These are phyloP conservation scores for Colletotrichum scovillei DNA, from an alignment of 2,329 filamentous ascomycete genomes.

Conservation along the genomic window DNA sequence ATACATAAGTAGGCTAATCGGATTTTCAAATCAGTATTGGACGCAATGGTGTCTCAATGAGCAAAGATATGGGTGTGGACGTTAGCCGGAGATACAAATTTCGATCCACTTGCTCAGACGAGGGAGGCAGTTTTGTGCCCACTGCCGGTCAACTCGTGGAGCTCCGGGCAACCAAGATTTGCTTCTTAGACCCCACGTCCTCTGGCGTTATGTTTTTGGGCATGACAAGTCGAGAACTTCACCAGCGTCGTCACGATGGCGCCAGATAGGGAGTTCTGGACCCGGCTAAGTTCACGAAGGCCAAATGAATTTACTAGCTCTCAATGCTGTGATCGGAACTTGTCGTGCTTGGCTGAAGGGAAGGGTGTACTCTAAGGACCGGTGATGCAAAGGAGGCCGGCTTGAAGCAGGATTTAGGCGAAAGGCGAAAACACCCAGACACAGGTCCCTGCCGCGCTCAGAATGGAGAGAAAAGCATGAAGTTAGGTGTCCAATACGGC, in stretches of 20 bases:
- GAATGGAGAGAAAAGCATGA: neutral
- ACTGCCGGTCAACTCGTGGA: neutral
- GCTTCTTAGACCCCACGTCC: constrained; percentile 6
- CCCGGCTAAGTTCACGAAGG: neutral
- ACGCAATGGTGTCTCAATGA: neutral
- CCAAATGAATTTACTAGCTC: neutral
- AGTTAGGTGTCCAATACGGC: neutral
- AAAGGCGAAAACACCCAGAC: neutral
- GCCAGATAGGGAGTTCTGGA: neutral
- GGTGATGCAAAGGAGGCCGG: neutral
- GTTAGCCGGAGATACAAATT: constrained; percentile 28
- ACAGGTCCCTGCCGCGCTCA: neutral
- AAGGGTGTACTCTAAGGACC: neutral
- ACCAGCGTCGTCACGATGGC: neutral
- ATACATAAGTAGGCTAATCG: neutral
- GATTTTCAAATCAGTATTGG: neutral
- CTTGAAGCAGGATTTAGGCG: neutral
- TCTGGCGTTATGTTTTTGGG: neutral
- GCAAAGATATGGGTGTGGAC: constrained; percentile 15
- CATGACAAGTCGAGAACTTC: constrained; percentile 1
- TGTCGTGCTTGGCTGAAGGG: neutral
- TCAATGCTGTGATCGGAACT: neutral
- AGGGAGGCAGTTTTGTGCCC: constrained; percentile 3
- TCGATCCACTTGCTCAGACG: constrained; percentile 20
- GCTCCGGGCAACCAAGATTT: neutral